Evolutionary conservation across 179 eudicot species (phyloP).

Genomic region (Dionaea muscipula): DNA sequence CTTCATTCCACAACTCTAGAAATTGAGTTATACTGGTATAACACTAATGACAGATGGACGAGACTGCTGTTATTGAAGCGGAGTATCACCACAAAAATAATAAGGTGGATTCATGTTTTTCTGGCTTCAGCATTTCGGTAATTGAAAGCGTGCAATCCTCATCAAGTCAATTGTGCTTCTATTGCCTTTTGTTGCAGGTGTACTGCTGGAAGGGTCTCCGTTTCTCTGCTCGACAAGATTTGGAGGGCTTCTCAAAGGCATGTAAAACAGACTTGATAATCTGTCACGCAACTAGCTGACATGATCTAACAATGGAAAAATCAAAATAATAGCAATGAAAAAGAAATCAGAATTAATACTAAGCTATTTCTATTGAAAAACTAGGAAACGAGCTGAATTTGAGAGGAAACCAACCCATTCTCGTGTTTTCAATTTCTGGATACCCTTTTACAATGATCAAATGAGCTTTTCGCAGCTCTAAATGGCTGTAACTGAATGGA

Average conservation of each 20-base stretch:
- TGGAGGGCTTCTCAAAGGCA: slow-evolving; percentile 94
- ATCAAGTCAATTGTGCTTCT: not conserved
- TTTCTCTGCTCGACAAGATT: slow-evolving; percentile 88
- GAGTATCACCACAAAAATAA: slow-evolving; percentile 93
- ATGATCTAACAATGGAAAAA: no score
- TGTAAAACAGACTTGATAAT: no score
- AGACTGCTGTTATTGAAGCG: slow-evolving; percentile 82
- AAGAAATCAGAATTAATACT: no score
- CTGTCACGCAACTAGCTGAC: no score
- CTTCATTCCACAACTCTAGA: not conserved
- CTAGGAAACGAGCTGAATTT: no score
- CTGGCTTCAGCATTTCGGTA: not conserved
- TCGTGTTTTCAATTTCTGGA: no score
- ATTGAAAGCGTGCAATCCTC: not conserved
- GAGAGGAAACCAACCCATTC: no score
- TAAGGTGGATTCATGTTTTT: slow-evolving; percentile 42
- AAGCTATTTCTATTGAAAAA: no score
- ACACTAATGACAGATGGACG: slow-evolving; percentile 61
- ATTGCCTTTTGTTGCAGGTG: slow-evolving; percentile 37
- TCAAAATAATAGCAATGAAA: no score
- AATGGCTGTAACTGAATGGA: no score
- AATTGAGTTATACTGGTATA: slow-evolving; percentile 10
- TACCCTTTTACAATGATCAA: no score
- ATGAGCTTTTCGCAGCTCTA: no score
- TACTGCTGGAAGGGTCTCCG: slow-evolving; percentile 99